Conservation (phyloP, 768 basidiomycete genomes). For the Trametes villosa region DNA sequence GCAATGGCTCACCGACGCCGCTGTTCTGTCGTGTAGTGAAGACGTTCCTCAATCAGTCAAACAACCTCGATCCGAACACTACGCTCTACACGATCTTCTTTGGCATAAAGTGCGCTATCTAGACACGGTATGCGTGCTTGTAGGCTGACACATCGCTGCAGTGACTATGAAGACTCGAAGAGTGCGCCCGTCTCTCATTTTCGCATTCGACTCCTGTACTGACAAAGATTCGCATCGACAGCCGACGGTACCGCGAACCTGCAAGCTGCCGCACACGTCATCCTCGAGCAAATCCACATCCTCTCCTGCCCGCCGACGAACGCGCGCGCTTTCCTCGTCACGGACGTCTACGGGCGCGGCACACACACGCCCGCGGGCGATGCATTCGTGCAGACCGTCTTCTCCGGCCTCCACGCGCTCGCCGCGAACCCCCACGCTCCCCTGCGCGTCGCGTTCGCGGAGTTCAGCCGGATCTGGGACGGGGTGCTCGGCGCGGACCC, state of each 20-base stretch:
- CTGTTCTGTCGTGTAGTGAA: conserved; percentile 35
- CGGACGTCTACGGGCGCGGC: conserved; percentile 57
- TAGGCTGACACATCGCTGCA: conserved; percentile 19
- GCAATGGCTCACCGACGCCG: not conserved
- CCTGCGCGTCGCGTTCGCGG: conserved; percentile 47
- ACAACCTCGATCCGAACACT: conserved; percentile 48
- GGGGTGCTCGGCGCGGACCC: conserved; percentile 49
- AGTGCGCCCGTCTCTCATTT: conserved; percentile 31
- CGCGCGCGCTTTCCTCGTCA: conserved; percentile 52
- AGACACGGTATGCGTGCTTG: not conserved
- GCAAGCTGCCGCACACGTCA: conserved; percentile 46
- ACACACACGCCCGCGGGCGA: conserved; percentile 45
- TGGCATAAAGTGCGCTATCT: conserved; percentile 52
- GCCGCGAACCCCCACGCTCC: conserved; percentile 28
- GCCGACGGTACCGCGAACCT: conserved; percentile 50
- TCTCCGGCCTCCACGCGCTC: conserved; percentile 44
- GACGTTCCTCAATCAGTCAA: conserved; percentile 48
- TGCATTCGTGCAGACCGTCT: conserved; percentile 51
- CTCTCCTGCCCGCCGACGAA: conserved; percentile 56
- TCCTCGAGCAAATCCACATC: conserved; percentile 49
- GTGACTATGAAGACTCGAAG: conserved; percentile 49
- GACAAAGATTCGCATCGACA: conserved; percentile 16
- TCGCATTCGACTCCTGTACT: not conserved
- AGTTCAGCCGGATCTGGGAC: conserved; percentile 55
- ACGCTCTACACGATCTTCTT: conserved; percentile 59